A percentile compares a stretch with the other conserved stretches of the same genome.
Conservation (phyloP, 2,329 filamentous ascomycete genomes). For the Fusarium humuli region DNA sequence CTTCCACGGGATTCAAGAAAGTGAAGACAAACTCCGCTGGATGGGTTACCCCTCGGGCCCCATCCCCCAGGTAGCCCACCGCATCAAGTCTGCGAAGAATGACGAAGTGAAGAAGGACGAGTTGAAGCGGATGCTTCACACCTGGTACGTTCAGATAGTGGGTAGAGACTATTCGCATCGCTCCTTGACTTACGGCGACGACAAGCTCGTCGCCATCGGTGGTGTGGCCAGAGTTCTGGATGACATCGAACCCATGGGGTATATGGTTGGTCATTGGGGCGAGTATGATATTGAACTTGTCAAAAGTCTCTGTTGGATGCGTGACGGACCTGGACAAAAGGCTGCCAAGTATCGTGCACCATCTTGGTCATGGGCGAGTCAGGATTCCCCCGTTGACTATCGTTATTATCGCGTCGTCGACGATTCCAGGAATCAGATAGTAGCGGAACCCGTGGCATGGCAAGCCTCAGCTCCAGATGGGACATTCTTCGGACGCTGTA, state of each 20-base stretch:
- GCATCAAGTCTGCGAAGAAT: not conserved
- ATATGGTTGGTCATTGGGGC: conserved; percentile 14
- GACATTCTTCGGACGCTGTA: not conserved
- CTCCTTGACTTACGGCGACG: not conserved
- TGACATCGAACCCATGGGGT: not conserved
- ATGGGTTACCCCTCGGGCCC: not conserved
- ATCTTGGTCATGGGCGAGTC: conserved; percentile 20
- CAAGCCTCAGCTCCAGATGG: not conserved
- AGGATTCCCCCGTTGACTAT: not conserved
- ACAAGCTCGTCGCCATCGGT: conserved; percentile 9
- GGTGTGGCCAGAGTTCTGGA: not conserved
- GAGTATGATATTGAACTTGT: conserved; percentile 1
- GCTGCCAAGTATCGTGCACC: not conserved
- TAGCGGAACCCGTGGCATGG: not conserved
- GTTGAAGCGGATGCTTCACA: not conserved
- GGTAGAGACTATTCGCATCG: conserved; percentile 10
- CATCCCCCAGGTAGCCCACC: not conserved
- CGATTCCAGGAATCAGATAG: too few relatives aligned
- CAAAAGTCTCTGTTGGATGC: conserved; percentile 3
- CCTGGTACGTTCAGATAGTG: conserved; percentile 5
- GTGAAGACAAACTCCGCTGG: not conserved
- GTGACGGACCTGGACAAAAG: not conserved
- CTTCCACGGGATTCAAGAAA: not conserved
- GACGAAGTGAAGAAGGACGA: not conserved
- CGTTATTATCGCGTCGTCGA: too few relatives aligned